A percentile compares a stretch with the other conserved stretches of the same genome.
These are phyloP conservation scores for Spizellomyces punctatus DNA, from an alignment of 192 early-diverging fungal genomes.

Conservation along the genomic window DNA sequence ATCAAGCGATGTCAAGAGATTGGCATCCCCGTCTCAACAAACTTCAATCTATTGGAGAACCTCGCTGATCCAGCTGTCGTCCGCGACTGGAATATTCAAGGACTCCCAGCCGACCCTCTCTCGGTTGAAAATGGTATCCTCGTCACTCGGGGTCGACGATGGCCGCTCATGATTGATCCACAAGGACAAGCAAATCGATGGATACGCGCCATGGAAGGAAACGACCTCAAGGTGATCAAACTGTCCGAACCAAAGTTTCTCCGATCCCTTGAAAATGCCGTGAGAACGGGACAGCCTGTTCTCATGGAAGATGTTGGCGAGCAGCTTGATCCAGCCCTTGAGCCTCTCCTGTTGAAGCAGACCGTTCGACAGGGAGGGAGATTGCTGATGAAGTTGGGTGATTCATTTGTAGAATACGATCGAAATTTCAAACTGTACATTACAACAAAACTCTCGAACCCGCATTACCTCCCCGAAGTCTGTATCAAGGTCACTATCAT, in stretches of 20 bases:
- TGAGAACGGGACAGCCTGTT: conserved; percentile 59
- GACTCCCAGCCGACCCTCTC: conserved; percentile 57
- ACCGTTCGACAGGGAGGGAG: conserved; percentile 62
- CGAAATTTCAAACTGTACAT: conserved; percentile 68
- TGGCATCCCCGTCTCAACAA: conserved; percentile 59
- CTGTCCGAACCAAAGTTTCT: conserved; percentile 62
- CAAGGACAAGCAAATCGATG: conserved; percentile 66
- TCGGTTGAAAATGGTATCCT: conserved; percentile 65
- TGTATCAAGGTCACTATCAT: conserved; percentile 70
- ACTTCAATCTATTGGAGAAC: conserved; percentile 52
- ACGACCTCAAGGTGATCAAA: conserved; percentile 58
- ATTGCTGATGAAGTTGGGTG: conserved; percentile 65
- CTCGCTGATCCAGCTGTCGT: conserved; percentile 60
- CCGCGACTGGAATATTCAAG: conserved; percentile 65
- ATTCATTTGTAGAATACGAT: conserved; percentile 66
- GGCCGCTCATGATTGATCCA: conserved; percentile 67
- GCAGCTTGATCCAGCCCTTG: conserved; percentile 62
- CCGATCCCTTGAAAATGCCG: conserved; percentile 63
- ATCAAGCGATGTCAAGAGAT: conserved; percentile 52
- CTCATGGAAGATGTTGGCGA: conserved; percentile 68
- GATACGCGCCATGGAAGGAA: conserved; percentile 59
- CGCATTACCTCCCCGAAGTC: conserved; percentile 65
- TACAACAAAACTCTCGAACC: conserved; percentile 64
- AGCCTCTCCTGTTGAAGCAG: conserved; percentile 63
- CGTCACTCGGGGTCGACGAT: conserved; percentile 55